Base-by-base conservation (phyloP, 768 basidiomycete species). In the Glaciozyma antarctica region DNA sequence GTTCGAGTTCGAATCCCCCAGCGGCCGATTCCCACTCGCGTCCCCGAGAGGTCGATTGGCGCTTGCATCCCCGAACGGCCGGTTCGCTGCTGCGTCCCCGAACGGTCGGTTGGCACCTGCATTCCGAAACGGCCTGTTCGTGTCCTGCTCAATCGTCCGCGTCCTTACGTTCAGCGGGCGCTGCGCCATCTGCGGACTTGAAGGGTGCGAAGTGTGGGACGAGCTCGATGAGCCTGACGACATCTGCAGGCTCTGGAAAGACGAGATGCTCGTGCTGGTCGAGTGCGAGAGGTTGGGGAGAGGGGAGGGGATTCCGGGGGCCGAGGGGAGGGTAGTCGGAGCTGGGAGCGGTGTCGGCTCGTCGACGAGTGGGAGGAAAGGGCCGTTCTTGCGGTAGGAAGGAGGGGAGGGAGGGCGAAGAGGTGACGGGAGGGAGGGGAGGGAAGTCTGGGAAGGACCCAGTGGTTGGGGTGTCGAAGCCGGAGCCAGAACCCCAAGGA, bases 271-370 rank as follows among this genome's bases (percentile, higher is more conserved):
- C 21, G 64, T 45, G n/a, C 34, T 43, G 12, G 47, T 58, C 41
- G 61, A 57, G 59, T 61, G 55, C 5, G 57, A 58, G 34, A 45
- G 26, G 3, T 41, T 43, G 3, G 58, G 47, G 43, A 51, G 45
- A 9, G 52, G 21, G 32, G 49, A 30, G 13, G 63, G 63, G 16
- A 61, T 24, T 3, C 58, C 62, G 16, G 28, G n/a, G 16, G 3
- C 58, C 63, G 45, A 64, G 63, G 1, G 58, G 58, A 8, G 63
- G 63, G 45, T 60, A 64, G 3, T 52, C 49, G 17, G n/a, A 47
- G 9, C 52, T 60, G 12, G 68, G 68, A 1, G 68, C 68, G 0
- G 68, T 69, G 51, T 69, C 68, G 24, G 68, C 68, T 24, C 68
- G 45, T 47, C 55, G 30, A 0, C 68, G 64, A 2, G 43, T 28